Evolutionary conservation across 2,329 filamentous ascomycete genomes (phyloP), one percentile per base, ranked within the genome.

Genomic region (Cordyceps tenuipes): DNA sequence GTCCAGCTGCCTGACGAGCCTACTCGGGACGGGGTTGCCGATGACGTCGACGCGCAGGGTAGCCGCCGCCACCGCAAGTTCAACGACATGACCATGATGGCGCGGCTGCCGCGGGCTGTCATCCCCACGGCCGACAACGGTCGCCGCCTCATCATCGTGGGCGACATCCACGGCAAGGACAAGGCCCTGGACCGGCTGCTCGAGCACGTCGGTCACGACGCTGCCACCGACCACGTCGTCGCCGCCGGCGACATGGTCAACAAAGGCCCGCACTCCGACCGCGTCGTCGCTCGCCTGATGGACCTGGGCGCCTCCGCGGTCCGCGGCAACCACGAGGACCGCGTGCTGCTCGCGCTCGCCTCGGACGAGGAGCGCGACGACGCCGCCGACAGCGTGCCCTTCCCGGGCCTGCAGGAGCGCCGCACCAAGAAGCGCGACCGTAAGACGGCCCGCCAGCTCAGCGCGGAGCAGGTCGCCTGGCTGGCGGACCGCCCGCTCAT

Each of bases 251-350:
- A 96, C 72, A 80, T 93, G 70, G 81, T 97, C 66, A 86, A 86
- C 69, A 96, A 96, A 74, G 92, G 93, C 0, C 91, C 92, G 12
- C 86, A 96, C 73, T 93, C 89, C 36, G 68, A 80, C 0, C 90
- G 87, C 43, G 90, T 96, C 0, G 79, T 97, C 52, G 83, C 88
- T 61, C 78, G 91, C 47, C 87, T 90, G 43, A 88, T 91, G 70
- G 74, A 82, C 15, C 75, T 93, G 43, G 82, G 83, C 55, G 92
- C 93, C 23, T 90, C 87, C 34, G 90, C 85, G 63, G 91, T 97
- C 9, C 86, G 93, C 55, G 94, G 94, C 19, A 97, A 97, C 73
- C 90, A 96, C 74, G 94, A 99, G 71, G 92, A 97, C 71, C 82
- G 86, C 23, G 79, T 97, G 21, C 79, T 97, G n/a, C 79, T 87